phyloP scores from a whole-genome alignment of 2,329 filamentous ascomycete genomes.

The Venturia carpophila region DNA sequence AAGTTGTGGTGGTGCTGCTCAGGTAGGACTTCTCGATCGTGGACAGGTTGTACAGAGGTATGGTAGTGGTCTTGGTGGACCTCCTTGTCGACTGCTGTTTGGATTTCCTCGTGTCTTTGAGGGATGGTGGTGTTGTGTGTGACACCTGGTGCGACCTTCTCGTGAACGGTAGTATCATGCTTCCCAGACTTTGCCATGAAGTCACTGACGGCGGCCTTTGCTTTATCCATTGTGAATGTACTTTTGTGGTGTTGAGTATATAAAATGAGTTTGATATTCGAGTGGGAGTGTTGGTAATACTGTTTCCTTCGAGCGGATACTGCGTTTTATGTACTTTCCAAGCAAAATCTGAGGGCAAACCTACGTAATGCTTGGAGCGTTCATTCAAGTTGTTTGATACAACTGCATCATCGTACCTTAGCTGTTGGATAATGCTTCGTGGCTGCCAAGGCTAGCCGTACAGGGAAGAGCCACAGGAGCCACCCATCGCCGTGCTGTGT shows the following conservation, averaged over 20 bases:
- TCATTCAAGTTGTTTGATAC: not conserved
- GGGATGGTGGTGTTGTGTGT: constrained; percentile 53
- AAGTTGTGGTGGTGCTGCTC: constrained; percentile 57
- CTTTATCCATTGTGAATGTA: constrained; percentile 51
- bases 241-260: constrained; percentile 11
- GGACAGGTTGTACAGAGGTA: constrained; percentile 58
- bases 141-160: constrained; percentile 54
- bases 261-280: not conserved
- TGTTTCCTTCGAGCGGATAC: not conserved
- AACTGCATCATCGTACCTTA: constrained; percentile 16
- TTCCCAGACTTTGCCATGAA: constrained; percentile 55
- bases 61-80: constrained; percentile 67
- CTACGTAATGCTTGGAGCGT: constrained; percentile 7
- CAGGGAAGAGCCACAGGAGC: constrained; percentile 4
- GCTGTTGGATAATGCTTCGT: not conserved
- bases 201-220: constrained; percentile 53
- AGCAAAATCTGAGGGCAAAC: not conserved
- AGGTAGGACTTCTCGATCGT: constrained; percentile 47
- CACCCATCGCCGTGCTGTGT: not conserved
- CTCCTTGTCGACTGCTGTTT: constrained; percentile 58
- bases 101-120: constrained; percentile 53
- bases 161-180: constrained; percentile 48
- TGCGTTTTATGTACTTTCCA: not conserved
- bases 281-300: not conserved
- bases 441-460: not conserved